Evolutionary conservation across 148 eudicot species (phyloP).

Genomic region (Beta vulgaris): DNA sequence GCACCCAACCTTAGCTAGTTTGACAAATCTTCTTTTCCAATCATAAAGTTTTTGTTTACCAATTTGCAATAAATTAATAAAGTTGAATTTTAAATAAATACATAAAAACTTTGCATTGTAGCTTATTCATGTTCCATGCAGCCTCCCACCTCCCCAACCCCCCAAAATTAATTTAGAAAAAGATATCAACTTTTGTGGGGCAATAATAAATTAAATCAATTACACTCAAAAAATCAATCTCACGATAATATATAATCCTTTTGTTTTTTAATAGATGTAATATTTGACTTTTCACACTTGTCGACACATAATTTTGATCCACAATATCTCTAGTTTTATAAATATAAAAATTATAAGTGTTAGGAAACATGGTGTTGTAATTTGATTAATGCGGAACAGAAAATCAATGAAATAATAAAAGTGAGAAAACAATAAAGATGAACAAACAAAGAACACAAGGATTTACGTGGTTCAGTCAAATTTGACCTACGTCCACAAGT

Average conservation of each 20-base stretch:
- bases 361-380: too few relatives aligned
- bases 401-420: too few relatives aligned
- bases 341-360: too few relatives aligned
- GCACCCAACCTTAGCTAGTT: slow-evolving; percentile 21
- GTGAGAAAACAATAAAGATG: too few relatives aligned
- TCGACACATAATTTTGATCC: too few relatives aligned
- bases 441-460: too few relatives aligned
- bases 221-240: background rate
- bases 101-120: background rate
- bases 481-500: too few relatives aligned
- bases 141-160: background rate
- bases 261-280: background rate
- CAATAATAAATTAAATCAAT: background rate
- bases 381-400: too few relatives aligned
- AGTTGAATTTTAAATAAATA: background rate
- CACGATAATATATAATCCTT: background rate
- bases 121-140: slow-evolving; percentile 10
- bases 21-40: slow-evolving; percentile 25
- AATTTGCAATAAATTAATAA: background rate
- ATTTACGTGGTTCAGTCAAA: too few relatives aligned
- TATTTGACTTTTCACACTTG: too few relatives aligned
- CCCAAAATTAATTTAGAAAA: too few relatives aligned
- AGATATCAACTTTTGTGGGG: background rate
- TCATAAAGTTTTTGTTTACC: slow-evolving; percentile 19
- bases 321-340: too few relatives aligned